Evolutionary conservation across 2,329 filamentous ascomycete genomes (phyloP), one percentile per base, ranked within the genome.

Genomic region (Fusarium marasasianum): DNA sequence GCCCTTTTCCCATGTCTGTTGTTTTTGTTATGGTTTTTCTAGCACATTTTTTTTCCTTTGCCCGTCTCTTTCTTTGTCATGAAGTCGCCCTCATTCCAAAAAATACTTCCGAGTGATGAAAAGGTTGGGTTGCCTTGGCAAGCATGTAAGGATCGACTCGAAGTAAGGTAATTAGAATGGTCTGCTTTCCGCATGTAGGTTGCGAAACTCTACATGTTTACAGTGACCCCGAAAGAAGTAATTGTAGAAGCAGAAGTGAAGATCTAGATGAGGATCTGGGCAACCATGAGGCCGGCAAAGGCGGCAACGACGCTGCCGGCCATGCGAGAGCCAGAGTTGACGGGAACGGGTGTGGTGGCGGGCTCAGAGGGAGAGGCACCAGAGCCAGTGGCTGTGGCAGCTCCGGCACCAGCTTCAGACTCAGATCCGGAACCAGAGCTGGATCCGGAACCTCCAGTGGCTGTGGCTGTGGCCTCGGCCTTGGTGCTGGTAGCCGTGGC

Each of bases 121-220:
- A 71, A 62, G 60, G 55, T 41, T 54, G 33, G 51, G 59, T 61
- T 66, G 73, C 63, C 64, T 74, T 78, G 76, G 74, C 76, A 74
- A 71, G 72, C 72, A 58, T 69, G 70, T 78, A 80, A 76, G 65
- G 72, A 76, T 76, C 67, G 76, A 76, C 73, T 79, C 74, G 77
- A 79, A 79, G 69, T 73, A 70, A 80, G 76, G 74, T 70, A 78
- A 80, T 80, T 80, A 81, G 57, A 66, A 73, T 76, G 76, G 71
- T 73, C 73, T 78, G 79, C 79, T 79, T 74, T 76, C 70, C 58
- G 66, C 73, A 37, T 66, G 66, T 71, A 75, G 66, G 58, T 58
- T 63, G 50, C 69, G 69, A 69, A 69, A 69, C 65, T 71, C 71
- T 78, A 79, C 76, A 79, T 78, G 75, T 68, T 73, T 72, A 69